Evolutionary conservation across 2,329 filamentous ascomycete genomes (phyloP), one percentile per base, ranked within the genome.

Genomic region (Tolypocladium endophyticum): DNA sequence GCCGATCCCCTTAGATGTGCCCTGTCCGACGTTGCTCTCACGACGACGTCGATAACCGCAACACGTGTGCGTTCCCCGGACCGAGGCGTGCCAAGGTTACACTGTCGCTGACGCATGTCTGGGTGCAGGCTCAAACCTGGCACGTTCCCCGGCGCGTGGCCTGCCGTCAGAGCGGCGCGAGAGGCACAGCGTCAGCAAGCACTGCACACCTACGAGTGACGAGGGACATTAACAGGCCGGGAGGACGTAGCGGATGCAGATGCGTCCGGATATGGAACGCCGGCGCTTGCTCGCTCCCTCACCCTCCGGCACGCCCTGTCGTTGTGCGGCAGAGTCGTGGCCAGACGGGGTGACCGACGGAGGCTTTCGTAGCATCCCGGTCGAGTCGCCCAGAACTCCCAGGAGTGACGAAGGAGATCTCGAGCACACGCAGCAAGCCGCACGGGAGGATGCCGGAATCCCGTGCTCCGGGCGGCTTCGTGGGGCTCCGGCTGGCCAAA

Each of bases 11-110:
- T n/a, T 0, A 30, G 9, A 41, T 18, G 35, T 20, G n/a, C 55
- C 56, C 56, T 52, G 30, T 36, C 33, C 23, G 43, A 30, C 45
- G 33, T 58, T 52, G 33, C 56, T n/a, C 45, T 39, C 33, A 28
- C 33, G 56, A 30, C 45, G 30, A 53, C 33, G 56, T 39, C 56
- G 56, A 39, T 47, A 33, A 39, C 45, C 30, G 23, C 45, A 18
- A 58, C 56, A 58, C 56, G 56, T 58, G 56, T 30, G 56, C 45
- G n/a, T 41, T 33, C 55, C 55, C 55, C 55, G 38, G 55, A n/a
- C 20, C 55, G 55, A 56, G 55, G 55, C 55, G 41, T 43, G 55
- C 38, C 12, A 43, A 11, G 36, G 55, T 43, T 56, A 30, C 55
- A 56, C 36, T 23, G 50, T 53, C 50, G 50, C 50, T 35, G 50